Evolutionary conservation across 805 yeast genomes (phyloP), one percentile per base, ranked within the genome.

Genomic region (Candida ulmi): DNA sequence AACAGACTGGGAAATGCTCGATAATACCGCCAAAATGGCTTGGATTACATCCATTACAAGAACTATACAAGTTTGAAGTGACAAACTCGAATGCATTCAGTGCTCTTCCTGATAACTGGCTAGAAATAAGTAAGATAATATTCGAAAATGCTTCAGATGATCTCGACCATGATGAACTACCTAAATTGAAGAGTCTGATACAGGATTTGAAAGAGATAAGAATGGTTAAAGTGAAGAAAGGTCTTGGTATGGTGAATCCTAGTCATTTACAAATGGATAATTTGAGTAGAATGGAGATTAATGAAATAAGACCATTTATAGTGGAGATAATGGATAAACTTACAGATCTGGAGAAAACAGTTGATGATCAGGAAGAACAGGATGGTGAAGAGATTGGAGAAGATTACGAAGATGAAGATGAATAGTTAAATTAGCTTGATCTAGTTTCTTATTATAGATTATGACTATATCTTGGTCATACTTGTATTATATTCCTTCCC

Each of bases 11-110:
- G 35, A 82, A 88, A 52, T 88, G 97, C 61, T 83, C 80, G 45
- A 78, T 93, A 3, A 79, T 87, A 8, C 82, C 88, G 12, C 99
- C 99, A 0, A 71, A 66, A 1, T 93, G 99, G 99, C 68, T 93
- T 9, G 73, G 71, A 9, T 60, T 74, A 35, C 65, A 66, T 16
- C 67, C 66, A 36, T 59, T 91, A 41, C 73, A 74, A 39, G 69
- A 66, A 6, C 68, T 72, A 32, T 77, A 83, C 49, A 86, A 82
- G 17, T 80, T 74, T 44, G 98, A 91, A 55, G 64, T 76, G 26
- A 65, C 67, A 5, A 57, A 72, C 40, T 70, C 77, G 1, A 71
- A 71, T 26, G 65, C 74, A 43, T 91, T 91, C 55, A 74, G 87
- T 40, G 62, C 68, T 8, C 61, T 91, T 36, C 98, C 98, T 0